Base-by-base conservation (phyloP, 176 grass and related monocot genomes). In the Poa pratensis region DNA sequence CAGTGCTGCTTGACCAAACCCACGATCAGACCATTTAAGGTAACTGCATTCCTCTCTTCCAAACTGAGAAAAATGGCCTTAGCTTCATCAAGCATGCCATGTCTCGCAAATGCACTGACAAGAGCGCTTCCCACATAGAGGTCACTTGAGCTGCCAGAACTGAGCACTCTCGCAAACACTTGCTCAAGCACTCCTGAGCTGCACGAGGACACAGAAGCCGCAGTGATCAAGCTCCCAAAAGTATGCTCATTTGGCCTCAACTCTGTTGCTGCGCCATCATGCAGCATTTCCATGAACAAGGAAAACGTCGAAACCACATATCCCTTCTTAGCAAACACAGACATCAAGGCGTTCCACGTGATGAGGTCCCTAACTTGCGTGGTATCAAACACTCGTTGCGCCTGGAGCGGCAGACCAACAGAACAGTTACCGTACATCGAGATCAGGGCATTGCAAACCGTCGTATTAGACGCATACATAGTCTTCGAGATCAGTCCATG, bases 341-440 rank as follows among this genome's bases (percentile, higher is more conserved):
- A 96, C 75, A 96, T 94, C 73, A 96, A 86, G 13, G 84, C 86
- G 15, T 96, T 96, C 94, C 94, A 96, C 3, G 91, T 91, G 60
- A 96, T 93, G 58, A 80, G 76, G 79, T 89, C 88, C 77, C 81
- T 90, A 37, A 45, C 69, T 27, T 22, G 82, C 3, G 37, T 71
- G 15, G 37, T 43, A 73, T 91, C 89, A 86, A 96, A 96, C 73
- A 93, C 82, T 14, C 51, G 78, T 14, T 89, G 87, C 1, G 94
- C 89, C 51, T 83, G 32, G 30, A 59, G 18, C 5, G 84, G 77
- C 0, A 79, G 73, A 63, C 75, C 87, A 62, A 86, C 37, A 49
- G 77, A 72, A 30, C 90, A 96, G 76, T 59, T 80, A 17, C 91
- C 94, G 13, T 96, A 96, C 94, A 93, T 90, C 0, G 87, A 87